These are phyloP conservation scores for Yarrowia alimentaria DNA, from an alignment of 805 yeast species.

Conservation along the genomic window DNA sequence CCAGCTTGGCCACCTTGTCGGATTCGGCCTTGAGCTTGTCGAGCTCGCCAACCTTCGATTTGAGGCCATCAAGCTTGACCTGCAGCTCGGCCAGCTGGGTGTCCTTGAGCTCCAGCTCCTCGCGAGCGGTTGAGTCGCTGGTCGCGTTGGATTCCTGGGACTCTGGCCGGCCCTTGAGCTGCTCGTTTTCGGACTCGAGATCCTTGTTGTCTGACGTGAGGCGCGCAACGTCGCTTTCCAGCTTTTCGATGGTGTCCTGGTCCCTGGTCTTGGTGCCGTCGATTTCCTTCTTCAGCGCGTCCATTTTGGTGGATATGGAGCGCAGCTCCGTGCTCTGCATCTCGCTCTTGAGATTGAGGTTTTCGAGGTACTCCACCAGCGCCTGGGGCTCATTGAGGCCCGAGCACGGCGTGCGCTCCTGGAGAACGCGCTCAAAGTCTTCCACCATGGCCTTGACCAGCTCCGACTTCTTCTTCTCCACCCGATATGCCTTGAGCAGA, in stretches of 20 bases:
- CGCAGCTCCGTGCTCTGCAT: constrained; percentile 67
- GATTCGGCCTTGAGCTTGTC: constrained; percentile 26
- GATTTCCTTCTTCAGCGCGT: constrained; percentile 19
- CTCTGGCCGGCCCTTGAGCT: constrained; percentile 9
- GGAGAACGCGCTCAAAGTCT: constrained; percentile 63
- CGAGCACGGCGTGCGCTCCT: constrained; percentile 78
- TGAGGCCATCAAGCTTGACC: constrained; percentile 12
- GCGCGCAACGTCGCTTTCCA: constrained; percentile 32
- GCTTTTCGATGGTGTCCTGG: constrained; percentile 32
- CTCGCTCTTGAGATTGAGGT: constrained; percentile 57
- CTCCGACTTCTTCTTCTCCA: constrained; percentile 66
- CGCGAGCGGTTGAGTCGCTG: constrained; percentile 1
- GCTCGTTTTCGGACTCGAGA: constrained; percentile 23
- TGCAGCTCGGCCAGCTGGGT: constrained; percentile 6
- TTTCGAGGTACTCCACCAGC: constrained; percentile 65
- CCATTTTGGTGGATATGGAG: constrained; percentile 40
- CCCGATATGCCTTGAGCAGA: constrained; percentile 77
- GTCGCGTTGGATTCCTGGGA: neutral
- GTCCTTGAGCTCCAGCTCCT: constrained; percentile 18
- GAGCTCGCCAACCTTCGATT: constrained; percentile 18
- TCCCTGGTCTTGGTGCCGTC: constrained; percentile 16
- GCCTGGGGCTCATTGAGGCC: constrained; percentile 69
- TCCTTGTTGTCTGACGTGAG: constrained; percentile 29
- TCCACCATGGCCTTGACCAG: constrained; percentile 45
- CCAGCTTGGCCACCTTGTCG: too few species aligned